Evolutionary conservation across 805 yeast genomes (phyloP).

Genomic region (Candida glaebosa): DNA sequence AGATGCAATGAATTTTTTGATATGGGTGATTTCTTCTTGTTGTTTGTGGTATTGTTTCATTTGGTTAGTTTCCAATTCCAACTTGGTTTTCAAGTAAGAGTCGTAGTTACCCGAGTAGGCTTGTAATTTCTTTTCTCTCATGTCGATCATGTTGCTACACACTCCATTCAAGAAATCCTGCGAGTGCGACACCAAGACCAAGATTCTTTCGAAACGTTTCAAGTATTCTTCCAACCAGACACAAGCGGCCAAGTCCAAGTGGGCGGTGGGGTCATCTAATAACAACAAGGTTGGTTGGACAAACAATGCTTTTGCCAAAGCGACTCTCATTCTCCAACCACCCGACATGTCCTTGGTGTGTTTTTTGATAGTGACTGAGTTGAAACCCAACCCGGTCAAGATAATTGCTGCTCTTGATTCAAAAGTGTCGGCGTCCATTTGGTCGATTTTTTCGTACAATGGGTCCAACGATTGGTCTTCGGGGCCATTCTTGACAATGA

Average conservation of each 20-base stretch:
- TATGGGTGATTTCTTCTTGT: slow-evolving; percentile 98
- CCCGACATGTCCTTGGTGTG: slow-evolving; percentile 99
- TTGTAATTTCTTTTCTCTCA: slow-evolving; percentile 75
- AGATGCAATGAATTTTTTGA: slow-evolving; percentile 97
- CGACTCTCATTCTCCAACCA: slow-evolving; percentile 99
- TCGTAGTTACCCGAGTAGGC: slow-evolving; percentile 98
- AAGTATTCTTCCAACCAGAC: slow-evolving; percentile 99
- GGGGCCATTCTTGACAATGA: slow-evolving; percentile 89
- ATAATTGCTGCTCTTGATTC: slow-evolving; percentile 96
- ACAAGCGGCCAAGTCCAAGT: slow-evolving; percentile 98
- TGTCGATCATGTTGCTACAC: slow-evolving; percentile 96
- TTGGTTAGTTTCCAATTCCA: slow-evolving; percentile 93
- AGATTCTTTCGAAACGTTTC: slow-evolving; percentile 88
- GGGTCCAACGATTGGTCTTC: slow-evolving; percentile 84
- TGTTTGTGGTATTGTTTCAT: slow-evolving; percentile 96
- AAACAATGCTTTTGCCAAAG: slow-evolving; percentile 94
- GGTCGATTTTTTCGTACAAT: slow-evolving; percentile 91
- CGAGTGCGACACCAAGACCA: slow-evolving; percentile 94
- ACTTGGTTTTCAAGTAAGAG: slow-evolving; percentile 90
- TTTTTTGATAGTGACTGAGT: slow-evolving; percentile 78
- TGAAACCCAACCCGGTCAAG: slow-evolving; percentile 96
- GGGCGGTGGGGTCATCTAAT: slow-evolving; percentile 99
- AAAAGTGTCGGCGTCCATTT: slow-evolving; percentile 92
- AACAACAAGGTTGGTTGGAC: slow-evolving; percentile 94
- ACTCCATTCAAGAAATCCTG: slow-evolving; percentile 99